phyloP scores from a whole-genome alignment of 192 early-diverging fungal genomes.

The Coemansia sp. region DNA sequence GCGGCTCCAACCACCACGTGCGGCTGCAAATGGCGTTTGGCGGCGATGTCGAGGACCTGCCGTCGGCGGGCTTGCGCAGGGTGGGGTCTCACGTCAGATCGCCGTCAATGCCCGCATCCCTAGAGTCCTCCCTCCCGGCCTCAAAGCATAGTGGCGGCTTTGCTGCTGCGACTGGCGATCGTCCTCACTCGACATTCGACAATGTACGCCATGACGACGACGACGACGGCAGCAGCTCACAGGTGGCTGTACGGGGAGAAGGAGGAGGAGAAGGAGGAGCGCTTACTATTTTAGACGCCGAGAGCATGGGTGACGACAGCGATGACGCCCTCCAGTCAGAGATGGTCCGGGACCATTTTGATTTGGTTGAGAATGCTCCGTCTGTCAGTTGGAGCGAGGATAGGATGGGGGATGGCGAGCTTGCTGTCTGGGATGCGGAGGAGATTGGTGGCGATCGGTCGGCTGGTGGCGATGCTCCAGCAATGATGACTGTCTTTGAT shows the following conservation, averaged over 20 bases:
- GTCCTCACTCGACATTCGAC: constrained; percentile 23
- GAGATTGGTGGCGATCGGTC: constrained; percentile 12
- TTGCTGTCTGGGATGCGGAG: constrained; percentile 30
- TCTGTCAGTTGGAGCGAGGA: constrained; percentile 9
- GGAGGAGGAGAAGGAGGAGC: background rate
- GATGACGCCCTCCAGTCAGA: background rate
- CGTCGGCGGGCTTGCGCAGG: constrained; percentile 2
- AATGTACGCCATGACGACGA: background rate
- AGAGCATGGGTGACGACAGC: constrained; percentile 7
- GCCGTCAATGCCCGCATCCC: constrained; percentile 21
- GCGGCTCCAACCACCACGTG: background rate
- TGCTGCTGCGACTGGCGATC: background rate
- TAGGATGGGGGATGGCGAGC: background rate
- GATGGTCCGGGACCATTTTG: constrained; percentile 13
- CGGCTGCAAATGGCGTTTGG: constrained; percentile 22
- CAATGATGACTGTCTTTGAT: background rate
- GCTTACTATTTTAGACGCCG: constrained; percentile 23
- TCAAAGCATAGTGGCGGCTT: constrained; percentile 1
- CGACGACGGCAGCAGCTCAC: background rate
- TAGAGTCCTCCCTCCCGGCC: constrained; percentile 4
- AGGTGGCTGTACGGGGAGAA: no score
- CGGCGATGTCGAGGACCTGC: constrained; percentile 14
- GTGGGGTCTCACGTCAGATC: constrained; percentile 12
- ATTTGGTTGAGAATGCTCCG: constrained; percentile 44
- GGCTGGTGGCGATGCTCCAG: background rate